Conservation (phyloP, 495 filamentous ascomycete species). For the Talaromyces proteolyticus region DNA sequence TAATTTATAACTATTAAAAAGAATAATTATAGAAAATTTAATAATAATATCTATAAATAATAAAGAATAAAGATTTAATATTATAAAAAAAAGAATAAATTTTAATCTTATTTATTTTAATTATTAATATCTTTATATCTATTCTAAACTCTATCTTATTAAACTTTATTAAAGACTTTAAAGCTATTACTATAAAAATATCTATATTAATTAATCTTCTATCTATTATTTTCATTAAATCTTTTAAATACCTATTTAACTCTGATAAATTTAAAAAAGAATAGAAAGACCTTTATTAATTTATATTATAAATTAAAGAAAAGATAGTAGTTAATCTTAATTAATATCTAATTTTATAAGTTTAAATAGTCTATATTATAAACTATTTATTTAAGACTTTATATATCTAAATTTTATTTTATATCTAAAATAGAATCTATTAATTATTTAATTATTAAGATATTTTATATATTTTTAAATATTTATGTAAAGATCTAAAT, state of each 20-base stretch:
- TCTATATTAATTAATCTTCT: neutral
- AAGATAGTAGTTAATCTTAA: neutral
- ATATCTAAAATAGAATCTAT: neutral
- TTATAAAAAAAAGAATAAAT: neutral
- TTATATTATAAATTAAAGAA: neutral
- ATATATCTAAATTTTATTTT: constrained; percentile 1
- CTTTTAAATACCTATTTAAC: too few relatives aligned
- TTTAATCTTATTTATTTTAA: neutral
- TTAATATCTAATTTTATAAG: neutral
- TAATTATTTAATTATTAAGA: neutral
- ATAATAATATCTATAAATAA: neutral
- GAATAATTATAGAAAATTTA: neutral
- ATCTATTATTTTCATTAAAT: too few relatives aligned
- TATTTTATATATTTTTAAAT: neutral
- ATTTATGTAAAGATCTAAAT: too few relatives aligned
- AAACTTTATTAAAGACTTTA: neutral
- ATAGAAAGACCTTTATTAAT: neutral
- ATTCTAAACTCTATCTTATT: neutral
- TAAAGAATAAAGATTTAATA: neutral
- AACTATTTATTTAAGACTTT: neutral
- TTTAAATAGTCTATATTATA: neutral
- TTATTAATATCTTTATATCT: neutral
- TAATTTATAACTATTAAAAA: neutral
- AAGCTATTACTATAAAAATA: neutral
- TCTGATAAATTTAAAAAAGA: neutral